Evolutionary conservation across 805 yeast species (phyloP).

Genomic region (Candida stauntonica): DNA sequence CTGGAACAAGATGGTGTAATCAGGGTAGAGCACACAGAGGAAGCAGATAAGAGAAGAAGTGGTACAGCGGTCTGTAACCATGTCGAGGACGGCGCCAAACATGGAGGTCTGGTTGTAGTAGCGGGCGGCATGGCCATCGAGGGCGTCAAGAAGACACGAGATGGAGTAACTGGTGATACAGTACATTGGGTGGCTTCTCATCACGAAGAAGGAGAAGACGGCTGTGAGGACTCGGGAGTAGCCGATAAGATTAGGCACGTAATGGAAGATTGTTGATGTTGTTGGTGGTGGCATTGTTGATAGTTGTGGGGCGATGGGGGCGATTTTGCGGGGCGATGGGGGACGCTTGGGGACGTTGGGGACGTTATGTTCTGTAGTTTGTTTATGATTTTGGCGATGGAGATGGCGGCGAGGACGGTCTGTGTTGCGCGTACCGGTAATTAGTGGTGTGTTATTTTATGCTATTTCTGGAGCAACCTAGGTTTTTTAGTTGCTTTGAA

Average conservation of each 20-base stretch:
- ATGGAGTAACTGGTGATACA: constrained; percentile 77
- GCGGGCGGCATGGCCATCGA: constrained; percentile 95
- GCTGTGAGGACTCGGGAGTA: constrained; percentile 82
- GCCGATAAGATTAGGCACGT: constrained; percentile 90
- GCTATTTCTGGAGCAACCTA: too few relatives aligned
- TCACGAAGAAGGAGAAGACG: constrained; percentile 68
- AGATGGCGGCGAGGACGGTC: too few relatives aligned
- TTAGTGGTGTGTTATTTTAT: too few relatives aligned
- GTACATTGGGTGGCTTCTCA: constrained; percentile 78
- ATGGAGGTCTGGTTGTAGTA: constrained; percentile 81
- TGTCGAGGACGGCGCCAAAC: constrained; percentile 95
- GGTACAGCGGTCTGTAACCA: constrained; percentile 98
- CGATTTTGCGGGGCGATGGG: too few relatives aligned
- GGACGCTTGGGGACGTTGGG: too few relatives aligned
- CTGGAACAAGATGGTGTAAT: constrained; percentile 60
- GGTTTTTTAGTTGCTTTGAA: too few relatives aligned
- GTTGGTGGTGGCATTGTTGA: constrained; percentile 25
- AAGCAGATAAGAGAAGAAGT: constrained; percentile 90
- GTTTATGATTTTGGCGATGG: too few relatives aligned
- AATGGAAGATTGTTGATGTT: constrained; percentile 58
- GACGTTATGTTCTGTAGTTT: too few relatives aligned
- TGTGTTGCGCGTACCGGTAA: too few relatives aligned
- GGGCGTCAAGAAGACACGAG: constrained; percentile 90
- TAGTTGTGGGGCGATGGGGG: too few relatives aligned
- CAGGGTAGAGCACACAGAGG: constrained; percentile 75